A percentile compares a stretch with the other conserved stretches of the same genome.
Evolutionary conservation across 148 eudicot species (phyloP).

Genomic region (Fagopyrum tataricum): DNA sequence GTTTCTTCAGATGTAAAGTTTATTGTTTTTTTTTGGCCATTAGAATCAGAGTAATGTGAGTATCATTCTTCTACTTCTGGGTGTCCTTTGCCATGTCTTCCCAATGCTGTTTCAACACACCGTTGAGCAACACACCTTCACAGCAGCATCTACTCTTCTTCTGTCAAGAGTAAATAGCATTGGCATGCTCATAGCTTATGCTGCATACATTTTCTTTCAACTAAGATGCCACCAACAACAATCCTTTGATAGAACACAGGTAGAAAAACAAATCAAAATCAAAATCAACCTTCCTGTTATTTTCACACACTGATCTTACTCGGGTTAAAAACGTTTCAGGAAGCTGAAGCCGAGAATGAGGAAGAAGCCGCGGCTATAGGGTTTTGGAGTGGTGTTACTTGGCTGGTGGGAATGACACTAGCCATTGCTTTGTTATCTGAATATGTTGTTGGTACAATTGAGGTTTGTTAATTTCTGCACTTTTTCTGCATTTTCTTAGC

Average conservation of each 20-base stretch:
- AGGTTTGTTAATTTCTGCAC: constrained; percentile 27
- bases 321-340: neutral
- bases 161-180: constrained; percentile 72
- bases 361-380: constrained; percentile 48
- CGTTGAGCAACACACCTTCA: constrained; percentile 11
- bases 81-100: constrained; percentile 52
- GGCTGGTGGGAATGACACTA: constrained; percentile 57
- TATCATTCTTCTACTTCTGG: constrained; percentile 46
- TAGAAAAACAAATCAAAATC: neutral
- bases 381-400: constrained; percentile 52
- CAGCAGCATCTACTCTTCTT: constrained; percentile 29
- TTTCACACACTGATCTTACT: neutral
- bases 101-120: constrained; percentile 42
- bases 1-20: neutral
- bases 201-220: constrained; percentile 66
- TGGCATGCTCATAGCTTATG: constrained; percentile 55
- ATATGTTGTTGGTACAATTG: constrained; percentile 72
- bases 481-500: neutral
- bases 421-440: constrained; percentile 60
- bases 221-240: constrained; percentile 41
- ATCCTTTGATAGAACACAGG: neutral
- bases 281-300: neutral
- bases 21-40: neutral
- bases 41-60: constrained; percentile 63
- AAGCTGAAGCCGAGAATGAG: constrained; percentile 32